Evolutionary conservation across 257 asterid genomes (phyloP).

Genomic region (Rehmannia glutinosa): DNA sequence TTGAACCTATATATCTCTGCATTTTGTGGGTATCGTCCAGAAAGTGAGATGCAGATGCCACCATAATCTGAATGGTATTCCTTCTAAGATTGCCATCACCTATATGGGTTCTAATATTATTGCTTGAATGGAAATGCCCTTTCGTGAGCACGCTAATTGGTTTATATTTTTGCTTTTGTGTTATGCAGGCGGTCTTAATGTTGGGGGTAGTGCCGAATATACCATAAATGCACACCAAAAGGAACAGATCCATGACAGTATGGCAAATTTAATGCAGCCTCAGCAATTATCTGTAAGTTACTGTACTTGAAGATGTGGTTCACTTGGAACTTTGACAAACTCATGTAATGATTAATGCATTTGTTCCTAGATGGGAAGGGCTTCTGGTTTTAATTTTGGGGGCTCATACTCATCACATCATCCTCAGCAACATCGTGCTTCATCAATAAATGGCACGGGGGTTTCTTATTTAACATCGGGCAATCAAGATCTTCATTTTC

Average conservation of each 20-base stretch:
- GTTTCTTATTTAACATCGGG: slow-evolving; percentile 56
- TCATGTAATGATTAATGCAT: slow-evolving; percentile 19
- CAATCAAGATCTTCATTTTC: slow-evolving; percentile 71
- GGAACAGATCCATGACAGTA: slow-evolving; percentile 70
- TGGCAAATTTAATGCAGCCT: slow-evolving; percentile 67
- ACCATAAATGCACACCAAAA: slow-evolving; percentile 59
- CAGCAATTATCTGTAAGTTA: slow-evolving; percentile 74
- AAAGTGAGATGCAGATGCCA: slow-evolving; percentile 1
- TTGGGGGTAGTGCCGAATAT: slow-evolving; percentile 61
- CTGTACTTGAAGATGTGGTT: slow-evolving; percentile 3
- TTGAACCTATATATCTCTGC: neutral
- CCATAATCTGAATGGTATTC: neutral
- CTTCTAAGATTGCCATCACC: neutral
- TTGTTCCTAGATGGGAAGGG: slow-evolving; percentile 66
- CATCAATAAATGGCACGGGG: slow-evolving; percentile 61
- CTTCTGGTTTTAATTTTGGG: slow-evolving; percentile 69
- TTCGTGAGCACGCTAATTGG: neutral
- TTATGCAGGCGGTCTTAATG: slow-evolving; percentile 34
- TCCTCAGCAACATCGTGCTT: slow-evolving; percentile 71
- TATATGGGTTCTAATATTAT: neutral
- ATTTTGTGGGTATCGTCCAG: neutral
- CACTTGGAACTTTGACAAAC: slow-evolving; percentile 15
- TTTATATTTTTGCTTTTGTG: slow-evolving; percentile 7
- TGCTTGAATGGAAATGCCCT: neutral
- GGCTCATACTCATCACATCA: slow-evolving; percentile 72